Evolutionary conservation across 768 basidiomycete species (phyloP).

Genomic region (Mycena epipterygia): DNA sequence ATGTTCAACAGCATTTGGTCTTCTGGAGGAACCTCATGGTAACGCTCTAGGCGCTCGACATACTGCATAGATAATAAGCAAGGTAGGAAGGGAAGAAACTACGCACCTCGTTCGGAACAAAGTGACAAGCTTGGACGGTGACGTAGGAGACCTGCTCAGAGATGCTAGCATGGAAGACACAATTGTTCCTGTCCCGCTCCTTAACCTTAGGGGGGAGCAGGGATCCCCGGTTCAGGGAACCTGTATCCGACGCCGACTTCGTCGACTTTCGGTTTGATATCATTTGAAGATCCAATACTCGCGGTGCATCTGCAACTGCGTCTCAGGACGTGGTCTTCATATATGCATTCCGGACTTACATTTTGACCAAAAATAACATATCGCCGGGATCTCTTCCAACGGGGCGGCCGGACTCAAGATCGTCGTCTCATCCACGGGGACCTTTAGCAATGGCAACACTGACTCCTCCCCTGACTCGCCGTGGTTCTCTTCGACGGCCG

Average conservation of each 20-base stretch:
- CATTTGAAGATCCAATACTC: background rate
- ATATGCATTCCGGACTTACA: constrained; percentile 11
- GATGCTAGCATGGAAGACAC: constrained; percentile 7
- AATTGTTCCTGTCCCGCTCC: constrained; percentile 6
- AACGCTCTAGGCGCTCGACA: background rate
- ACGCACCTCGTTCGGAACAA: constrained; percentile 8
- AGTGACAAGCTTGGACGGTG: background rate
- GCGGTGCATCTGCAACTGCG: background rate
- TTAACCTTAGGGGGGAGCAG: background rate
- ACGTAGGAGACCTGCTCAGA: background rate
- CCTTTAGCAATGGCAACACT: background rate
- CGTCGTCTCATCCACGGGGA: background rate
- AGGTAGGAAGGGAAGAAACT: constrained; percentile 8
- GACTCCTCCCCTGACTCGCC: background rate
- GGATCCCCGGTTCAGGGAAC: background rate
- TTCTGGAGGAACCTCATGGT: background rate
- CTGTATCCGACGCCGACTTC: background rate
- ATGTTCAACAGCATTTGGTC: background rate
- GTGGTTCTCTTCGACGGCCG: background rate
- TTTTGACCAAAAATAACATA: constrained; percentile 4
- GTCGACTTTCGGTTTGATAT: background rate
- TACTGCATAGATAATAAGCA: constrained; percentile 9
- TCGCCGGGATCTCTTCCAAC: constrained; percentile 1
- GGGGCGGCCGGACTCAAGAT: background rate
- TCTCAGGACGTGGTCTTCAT: background rate